Evolutionary conservation across 345 rosid genomes (phyloP), one percentile per base, ranked within the genome.

Genomic region (Excoecaria cochinchinensis): DNA sequence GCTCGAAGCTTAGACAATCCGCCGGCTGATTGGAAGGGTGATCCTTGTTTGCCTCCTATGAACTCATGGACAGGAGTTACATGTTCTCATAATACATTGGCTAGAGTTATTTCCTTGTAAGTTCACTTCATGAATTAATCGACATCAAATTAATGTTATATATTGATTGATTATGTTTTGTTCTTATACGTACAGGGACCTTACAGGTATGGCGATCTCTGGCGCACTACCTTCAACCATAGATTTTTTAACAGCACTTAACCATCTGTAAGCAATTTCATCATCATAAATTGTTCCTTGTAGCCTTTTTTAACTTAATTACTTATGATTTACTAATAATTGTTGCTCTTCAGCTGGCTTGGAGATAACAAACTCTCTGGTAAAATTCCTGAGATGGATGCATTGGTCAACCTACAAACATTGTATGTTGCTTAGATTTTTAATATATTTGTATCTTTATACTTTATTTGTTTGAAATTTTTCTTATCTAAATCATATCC

Each of bases 1-100:
- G 89, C 87, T 22, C 85, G 81, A 73, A 81, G 74, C 42, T 85
- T 93, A 40, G 78, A 82, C 73, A 82, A 87, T 74, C 91, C 90
- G 3, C 97, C 94, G 6, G 44, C 85, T 17, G 98, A 93, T 80
- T 93, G 99, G 99, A 80, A 55, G 0, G 98, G 98, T 0, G 98
- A 95, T 82, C 98, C 99, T 12, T 95, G 99, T 84, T 82, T 91
- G 72, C 99, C 99, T 81, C 74, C 24, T 4, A 81, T 82, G 24
- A 81, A 91, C 79, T 90, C 98, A 1, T 95, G 98, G 99, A 91
- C 97, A 24, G 99, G 99, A 39, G 83, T 95, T 72, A 46, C 87
- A 59, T 95, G 99, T 79, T 87, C 93, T 73, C 72, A 77, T 39
- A 89, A 86, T 67, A 72, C 71, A 52, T n/a, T 74, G 52, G 74